Evolutionary conservation across 2,329 filamentous ascomycete genomes (phyloP).

Genomic region (Colletotrichum scovillei): DNA sequence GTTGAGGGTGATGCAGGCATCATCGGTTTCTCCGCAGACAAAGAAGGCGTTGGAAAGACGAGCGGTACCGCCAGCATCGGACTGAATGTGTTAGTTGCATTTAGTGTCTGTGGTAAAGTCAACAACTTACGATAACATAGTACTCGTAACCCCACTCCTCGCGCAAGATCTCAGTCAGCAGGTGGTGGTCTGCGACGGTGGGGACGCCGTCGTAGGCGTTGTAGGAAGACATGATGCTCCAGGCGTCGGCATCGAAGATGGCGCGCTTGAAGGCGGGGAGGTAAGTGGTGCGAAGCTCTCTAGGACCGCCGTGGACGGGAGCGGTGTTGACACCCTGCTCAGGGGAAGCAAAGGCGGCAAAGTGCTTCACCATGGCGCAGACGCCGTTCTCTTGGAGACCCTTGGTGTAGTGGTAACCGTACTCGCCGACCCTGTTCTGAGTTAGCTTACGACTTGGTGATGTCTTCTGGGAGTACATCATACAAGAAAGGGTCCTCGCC

Average conservation of each 20-base stretch:
- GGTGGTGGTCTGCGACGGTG: slow-evolving; percentile 71
- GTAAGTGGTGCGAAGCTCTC: slow-evolving; percentile 65
- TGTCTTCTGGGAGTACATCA: slow-evolving; percentile 19
- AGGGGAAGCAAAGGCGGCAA: slow-evolving; percentile 74
- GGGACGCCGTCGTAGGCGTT: slow-evolving; percentile 80
- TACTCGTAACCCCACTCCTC: slow-evolving; percentile 81
- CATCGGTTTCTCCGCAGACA: slow-evolving; percentile 72
- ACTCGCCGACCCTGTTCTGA: slow-evolving; percentile 65
- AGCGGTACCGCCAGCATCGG: slow-evolving; percentile 77
- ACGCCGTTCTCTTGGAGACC: slow-evolving; percentile 74
- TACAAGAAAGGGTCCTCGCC: slow-evolving; percentile 75
- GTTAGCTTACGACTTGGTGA: neutral
- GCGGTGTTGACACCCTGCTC: slow-evolving; percentile 80
- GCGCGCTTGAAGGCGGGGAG: slow-evolving; percentile 74
- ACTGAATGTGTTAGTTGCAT: slow-evolving; percentile 30
- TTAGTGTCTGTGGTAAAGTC: neutral
- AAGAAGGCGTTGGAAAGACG: slow-evolving; percentile 73
- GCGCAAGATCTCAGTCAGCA: slow-evolving; percentile 76
- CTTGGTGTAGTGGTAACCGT: slow-evolving; percentile 68
- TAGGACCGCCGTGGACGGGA: slow-evolving; percentile 63
- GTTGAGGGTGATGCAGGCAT: slow-evolving; percentile 71
- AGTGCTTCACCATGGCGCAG: slow-evolving; percentile 81
- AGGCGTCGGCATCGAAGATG: slow-evolving; percentile 77
- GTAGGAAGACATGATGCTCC: slow-evolving; percentile 79
- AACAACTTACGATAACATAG: slow-evolving; percentile 60